These are phyloP conservation scores for Melanogaster broomeanus DNA, from an alignment of 768 basidiomycete species.

Conservation along the genomic window DNA sequence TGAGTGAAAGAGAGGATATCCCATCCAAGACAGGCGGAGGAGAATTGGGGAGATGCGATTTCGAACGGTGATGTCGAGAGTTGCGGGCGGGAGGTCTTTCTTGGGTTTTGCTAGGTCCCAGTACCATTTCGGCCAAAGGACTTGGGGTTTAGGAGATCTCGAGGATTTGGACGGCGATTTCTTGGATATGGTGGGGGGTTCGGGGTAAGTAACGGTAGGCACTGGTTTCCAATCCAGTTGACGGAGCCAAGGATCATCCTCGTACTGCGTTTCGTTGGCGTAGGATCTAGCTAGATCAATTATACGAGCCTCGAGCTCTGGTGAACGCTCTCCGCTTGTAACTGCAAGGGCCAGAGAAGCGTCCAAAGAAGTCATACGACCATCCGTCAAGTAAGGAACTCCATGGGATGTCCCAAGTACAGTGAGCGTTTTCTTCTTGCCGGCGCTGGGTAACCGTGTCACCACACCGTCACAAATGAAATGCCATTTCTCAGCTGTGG, in stretches of 20 bases:
- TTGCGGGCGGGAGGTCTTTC: slow-evolving; percentile 64
- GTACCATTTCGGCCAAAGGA: slow-evolving; percentile 96
- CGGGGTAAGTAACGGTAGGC: not conserved
- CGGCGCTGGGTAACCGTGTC: slow-evolving; percentile 44
- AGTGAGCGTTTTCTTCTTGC: slow-evolving; percentile 41
- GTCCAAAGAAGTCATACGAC: slow-evolving; percentile 43
- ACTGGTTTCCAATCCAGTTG: slow-evolving; percentile 70
- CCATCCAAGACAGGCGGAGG: slow-evolving; percentile 84
- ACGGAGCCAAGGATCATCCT: slow-evolving; percentile 54
- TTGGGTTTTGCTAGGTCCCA: slow-evolving; percentile 84
- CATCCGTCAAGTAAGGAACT: slow-evolving; percentile 43
- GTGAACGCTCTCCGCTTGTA: slow-evolving; percentile 42
- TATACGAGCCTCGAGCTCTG: slow-evolving; percentile 37
- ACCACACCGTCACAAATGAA: slow-evolving; percentile 38
- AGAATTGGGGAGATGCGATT: slow-evolving; percentile 84
- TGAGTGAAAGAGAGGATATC: slow-evolving; percentile 82
- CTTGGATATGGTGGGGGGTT: not conserved
- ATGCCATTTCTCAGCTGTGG: slow-evolving; percentile 67
- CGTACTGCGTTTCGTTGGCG: slow-evolving; percentile 19
- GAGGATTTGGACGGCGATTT: slow-evolving; percentile 17
- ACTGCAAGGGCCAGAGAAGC: slow-evolving; percentile 47
- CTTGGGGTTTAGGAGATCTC: slow-evolving; percentile 44
- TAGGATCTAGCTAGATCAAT: slow-evolving; percentile 42
- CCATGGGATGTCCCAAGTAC: slow-evolving; percentile 52
- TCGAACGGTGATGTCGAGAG: slow-evolving; percentile 83